These are phyloP conservation scores for Eutrema yunnanense DNA, from an alignment of 345 rosid species.

Conservation along the genomic window DNA sequence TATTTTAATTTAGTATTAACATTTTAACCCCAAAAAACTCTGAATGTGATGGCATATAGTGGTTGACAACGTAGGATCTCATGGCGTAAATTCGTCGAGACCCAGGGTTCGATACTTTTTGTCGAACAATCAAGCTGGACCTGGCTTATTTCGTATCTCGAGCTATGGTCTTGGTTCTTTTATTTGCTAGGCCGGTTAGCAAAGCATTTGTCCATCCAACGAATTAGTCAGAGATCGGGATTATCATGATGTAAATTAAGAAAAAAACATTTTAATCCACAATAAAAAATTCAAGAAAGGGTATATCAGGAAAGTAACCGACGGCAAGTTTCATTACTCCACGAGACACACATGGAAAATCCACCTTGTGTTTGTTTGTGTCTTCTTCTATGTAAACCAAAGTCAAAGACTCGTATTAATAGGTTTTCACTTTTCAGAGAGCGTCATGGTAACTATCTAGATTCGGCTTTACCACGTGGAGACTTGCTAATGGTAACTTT, in stretches of 20 bases:
- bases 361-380: background rate
- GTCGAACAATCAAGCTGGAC: too few species aligned
- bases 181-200: too few species aligned
- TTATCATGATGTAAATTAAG: too few species aligned
- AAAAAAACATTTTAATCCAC: background rate
- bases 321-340: conserved; percentile 6
- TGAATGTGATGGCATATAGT: background rate
- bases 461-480: background rate
- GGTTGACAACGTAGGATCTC: background rate
- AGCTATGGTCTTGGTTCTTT: background rate
- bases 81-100: too few species aligned
- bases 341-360: conserved; percentile 10
- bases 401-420: background rate
- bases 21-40: background rate
- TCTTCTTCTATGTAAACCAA: background rate
- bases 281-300: background rate
- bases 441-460: background rate
- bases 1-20: background rate
- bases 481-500: background rate
- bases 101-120: too few species aligned
- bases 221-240: background rate
- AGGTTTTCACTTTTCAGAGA: too few species aligned
- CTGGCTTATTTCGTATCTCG: background rate
- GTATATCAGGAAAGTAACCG: background rate
- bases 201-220: background rate